These are phyloP conservation scores for Melampsora medusae DNA, from an alignment of 1,284 basidiomycete species.

Conservation along the genomic window DNA sequence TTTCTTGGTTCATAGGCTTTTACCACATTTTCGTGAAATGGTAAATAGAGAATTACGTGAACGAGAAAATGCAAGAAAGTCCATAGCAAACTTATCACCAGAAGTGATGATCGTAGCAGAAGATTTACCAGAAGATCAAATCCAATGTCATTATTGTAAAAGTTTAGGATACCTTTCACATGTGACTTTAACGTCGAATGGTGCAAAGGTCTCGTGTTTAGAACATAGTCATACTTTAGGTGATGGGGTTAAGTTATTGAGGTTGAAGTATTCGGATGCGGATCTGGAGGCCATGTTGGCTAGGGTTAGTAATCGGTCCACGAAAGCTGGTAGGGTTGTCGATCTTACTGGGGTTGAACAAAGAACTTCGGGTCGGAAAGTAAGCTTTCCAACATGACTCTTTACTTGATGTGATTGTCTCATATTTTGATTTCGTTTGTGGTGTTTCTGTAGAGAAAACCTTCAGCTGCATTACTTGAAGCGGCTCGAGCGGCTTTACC, in stretches of 20 bases:
- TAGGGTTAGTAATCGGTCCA: conserved; percentile 42
- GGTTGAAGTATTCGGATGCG: conserved; percentile 77
- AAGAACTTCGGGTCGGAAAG: conserved; percentile 42
- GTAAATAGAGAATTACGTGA: conserved; percentile 73
- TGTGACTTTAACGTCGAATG: conserved; percentile 55
- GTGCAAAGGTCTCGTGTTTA: conserved; percentile 64
- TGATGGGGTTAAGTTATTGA: conserved; percentile 57
- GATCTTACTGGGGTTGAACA: conserved; percentile 39
- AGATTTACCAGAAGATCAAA: conserved; percentile 78
- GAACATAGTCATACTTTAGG: conserved; percentile 64
- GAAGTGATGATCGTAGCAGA: conserved; percentile 71
- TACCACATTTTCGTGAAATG: conserved; percentile 82
- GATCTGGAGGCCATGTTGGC: conserved; percentile 59
- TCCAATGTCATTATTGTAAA: conserved; percentile 92
- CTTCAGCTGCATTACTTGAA: conserved; percentile 38
- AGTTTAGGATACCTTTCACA: conserved; percentile 82
- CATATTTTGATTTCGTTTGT: neutral
- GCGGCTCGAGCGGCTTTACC: conserved; percentile 36
- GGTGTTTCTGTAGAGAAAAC: conserved; percentile 34
- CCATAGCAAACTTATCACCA: conserved; percentile 58
- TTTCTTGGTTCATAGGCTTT: conserved; percentile 56
- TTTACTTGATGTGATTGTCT: neutral
- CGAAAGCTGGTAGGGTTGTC: conserved; percentile 39
- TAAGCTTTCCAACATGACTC: neutral
- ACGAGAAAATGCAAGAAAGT: conserved; percentile 58